phyloP scores from a whole-genome alignment of 176 grass and related monocot species.

The Musa schizocarpa region DNA sequence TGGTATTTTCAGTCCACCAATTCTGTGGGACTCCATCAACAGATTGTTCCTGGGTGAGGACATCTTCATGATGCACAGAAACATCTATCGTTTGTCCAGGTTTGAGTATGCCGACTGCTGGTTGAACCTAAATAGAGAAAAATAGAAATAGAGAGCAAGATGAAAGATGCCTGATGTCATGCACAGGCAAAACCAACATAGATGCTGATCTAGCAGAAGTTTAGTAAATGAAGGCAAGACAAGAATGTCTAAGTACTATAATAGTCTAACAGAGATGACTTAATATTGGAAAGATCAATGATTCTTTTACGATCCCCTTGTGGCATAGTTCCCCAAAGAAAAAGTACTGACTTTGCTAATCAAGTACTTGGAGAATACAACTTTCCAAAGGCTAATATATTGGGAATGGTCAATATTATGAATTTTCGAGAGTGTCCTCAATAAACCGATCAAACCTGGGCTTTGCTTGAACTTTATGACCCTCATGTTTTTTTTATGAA shows the following conservation, averaged over 20 bases:
- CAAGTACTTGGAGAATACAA: no score
- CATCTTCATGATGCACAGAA: constrained; percentile 72
- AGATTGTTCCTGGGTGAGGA: constrained; percentile 73
- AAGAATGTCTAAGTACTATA: not conserved
- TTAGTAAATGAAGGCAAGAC: not conserved
- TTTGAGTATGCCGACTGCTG: constrained; percentile 61
- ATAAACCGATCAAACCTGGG: no score
- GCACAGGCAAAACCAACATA: not conserved
- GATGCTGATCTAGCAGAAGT: not conserved
- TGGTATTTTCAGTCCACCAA: constrained; percentile 80
- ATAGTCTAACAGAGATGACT: not conserved
- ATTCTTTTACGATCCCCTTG: no score
- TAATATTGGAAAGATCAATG: no score
- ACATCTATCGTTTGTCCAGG: constrained; percentile 62
- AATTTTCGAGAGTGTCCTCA: no score
- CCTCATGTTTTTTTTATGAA: no score
- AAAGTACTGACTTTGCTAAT: no score
- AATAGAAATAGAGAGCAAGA: not conserved
- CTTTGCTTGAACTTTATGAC: no score
- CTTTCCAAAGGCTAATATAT: no score
- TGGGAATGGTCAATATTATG: no score
- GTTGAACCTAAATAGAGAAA: constrained; percentile 46
- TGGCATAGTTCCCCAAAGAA: no score
- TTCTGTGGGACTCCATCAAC: constrained; percentile 87
- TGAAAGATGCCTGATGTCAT: not conserved